phyloP scores from a whole-genome alignment of 2,329 filamentous ascomycete genomes.

The Ascocoryne sarcoides region DNA sequence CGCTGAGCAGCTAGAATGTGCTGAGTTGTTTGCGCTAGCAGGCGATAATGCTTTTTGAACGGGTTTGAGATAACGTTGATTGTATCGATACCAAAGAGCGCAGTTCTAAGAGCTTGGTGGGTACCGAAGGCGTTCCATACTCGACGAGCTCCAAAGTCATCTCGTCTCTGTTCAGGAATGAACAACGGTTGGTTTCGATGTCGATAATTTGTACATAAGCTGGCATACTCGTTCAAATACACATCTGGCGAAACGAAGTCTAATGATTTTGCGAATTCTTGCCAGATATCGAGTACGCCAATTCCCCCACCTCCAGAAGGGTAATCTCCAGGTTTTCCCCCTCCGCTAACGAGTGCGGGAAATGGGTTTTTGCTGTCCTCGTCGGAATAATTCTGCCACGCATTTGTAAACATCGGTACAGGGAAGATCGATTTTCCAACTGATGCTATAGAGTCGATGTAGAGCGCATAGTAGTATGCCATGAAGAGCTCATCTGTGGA shows the following conservation, averaged over 20 bases:
- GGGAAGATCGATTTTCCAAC: constrained; percentile 34
- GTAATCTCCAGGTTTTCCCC: constrained; percentile 35
- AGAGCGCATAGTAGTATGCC: constrained; percentile 36
- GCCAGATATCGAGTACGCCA: constrained; percentile 37
- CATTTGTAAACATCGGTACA: constrained; percentile 37
- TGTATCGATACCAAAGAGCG: constrained; percentile 30
- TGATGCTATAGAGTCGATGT: constrained; percentile 33
- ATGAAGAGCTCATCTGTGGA: constrained; percentile 39
- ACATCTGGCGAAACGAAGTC: constrained; percentile 40
- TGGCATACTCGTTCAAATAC: constrained; percentile 36
- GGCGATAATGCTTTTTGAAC: constrained; percentile 33
- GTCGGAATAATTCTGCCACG: constrained; percentile 36
- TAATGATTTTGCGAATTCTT: constrained; percentile 33
- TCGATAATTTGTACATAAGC: constrained; percentile 33
- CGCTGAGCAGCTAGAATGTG: constrained; percentile 35
- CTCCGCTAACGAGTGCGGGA: constrained; percentile 35
- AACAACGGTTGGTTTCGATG: constrained; percentile 19
- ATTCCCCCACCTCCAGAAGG: constrained; percentile 38
- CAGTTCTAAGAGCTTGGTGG: constrained; percentile 28
- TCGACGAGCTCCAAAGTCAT: constrained; percentile 33
- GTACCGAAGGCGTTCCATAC: constrained; percentile 32
- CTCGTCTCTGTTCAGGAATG: constrained; percentile 38
- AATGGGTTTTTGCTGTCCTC: constrained; percentile 27
- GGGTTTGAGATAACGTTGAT: constrained; percentile 29
- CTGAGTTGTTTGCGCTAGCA: constrained; percentile 29